These are phyloP conservation scores for Cutaneotrichosporon dermatis DNA, from an alignment of 1,284 basidiomycete genomes.

Conservation along the genomic window DNA sequence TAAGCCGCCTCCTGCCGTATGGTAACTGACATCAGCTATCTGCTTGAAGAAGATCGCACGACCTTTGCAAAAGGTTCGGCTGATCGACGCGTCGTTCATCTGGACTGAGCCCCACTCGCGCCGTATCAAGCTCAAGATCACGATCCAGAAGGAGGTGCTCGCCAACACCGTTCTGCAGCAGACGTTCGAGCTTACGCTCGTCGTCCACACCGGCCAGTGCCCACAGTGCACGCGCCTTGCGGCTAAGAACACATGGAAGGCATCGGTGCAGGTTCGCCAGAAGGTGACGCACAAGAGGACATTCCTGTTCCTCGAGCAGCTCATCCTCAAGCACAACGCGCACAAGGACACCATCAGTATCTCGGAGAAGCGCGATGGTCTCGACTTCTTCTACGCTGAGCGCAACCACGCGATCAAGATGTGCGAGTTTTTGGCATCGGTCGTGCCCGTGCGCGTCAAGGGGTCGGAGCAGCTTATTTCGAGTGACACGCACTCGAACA, in stretches of 20 bases:
- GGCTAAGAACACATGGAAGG: constrained; percentile 98
- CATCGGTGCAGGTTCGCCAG: constrained; percentile 93
- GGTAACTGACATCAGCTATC: constrained; percentile 53
- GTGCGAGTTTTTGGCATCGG: constrained; percentile 87
- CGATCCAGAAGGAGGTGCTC: constrained; percentile 97
- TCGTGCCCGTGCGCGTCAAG: constrained; percentile 84
- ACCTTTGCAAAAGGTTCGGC: constrained; percentile 77
- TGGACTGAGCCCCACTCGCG: constrained; percentile 99
- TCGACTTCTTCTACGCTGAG: constrained; percentile 94
- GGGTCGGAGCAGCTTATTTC: constrained; percentile 90
- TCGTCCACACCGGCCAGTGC: constrained; percentile 94
- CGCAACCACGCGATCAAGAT: constrained; percentile 92
- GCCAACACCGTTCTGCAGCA: constrained; percentile 94
- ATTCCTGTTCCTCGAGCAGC: constrained; percentile 94
- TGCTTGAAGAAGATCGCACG: constrained; percentile 93
- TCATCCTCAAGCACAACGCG: constrained; percentile 93
- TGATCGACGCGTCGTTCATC: constrained; percentile 96
- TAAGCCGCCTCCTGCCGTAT: constrained; percentile 23
- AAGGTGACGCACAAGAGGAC: constrained; percentile 98
- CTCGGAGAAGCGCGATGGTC: constrained; percentile 86
- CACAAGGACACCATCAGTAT: constrained; percentile 95
- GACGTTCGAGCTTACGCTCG: constrained; percentile 93
- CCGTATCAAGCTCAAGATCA: constrained; percentile 85
- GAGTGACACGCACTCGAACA: constrained; percentile 83
- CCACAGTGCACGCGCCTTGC: constrained; percentile 88